phyloP scores from a whole-genome alignment of 192 early-diverging fungal species.

The Dispira simplex region DNA sequence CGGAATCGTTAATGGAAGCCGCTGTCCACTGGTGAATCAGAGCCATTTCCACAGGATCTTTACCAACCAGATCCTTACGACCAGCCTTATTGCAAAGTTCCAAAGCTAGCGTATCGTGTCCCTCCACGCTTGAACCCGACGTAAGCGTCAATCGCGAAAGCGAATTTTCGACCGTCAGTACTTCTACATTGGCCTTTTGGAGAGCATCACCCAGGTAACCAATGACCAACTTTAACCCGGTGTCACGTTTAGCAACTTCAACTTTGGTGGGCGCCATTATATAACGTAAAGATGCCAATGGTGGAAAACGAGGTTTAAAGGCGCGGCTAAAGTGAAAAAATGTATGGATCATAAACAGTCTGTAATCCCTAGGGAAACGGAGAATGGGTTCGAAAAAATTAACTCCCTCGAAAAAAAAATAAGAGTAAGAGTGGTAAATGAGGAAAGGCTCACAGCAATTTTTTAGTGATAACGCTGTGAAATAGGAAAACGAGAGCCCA shows the following conservation, averaged over 20 bases:
- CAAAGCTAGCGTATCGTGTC: conserved; percentile 1
- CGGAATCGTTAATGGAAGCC: neutral
- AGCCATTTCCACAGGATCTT: neutral
- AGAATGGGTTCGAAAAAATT: no score
- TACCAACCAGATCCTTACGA: neutral
- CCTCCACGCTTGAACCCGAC: neutral
- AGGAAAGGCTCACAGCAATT: no score
- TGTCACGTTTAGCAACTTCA: neutral
- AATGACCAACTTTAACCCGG: conserved; percentile 1
- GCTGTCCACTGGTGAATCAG: conserved; percentile 8
- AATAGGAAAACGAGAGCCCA: no score
- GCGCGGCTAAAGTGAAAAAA: no score
- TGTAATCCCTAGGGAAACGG: no score
- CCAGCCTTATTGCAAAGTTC: neutral
- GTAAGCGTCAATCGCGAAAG: neutral
- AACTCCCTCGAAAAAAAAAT: no score
- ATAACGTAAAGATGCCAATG: no score
- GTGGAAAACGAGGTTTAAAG: no score
- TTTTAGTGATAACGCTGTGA: no score
- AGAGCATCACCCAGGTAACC: conserved; percentile 1
- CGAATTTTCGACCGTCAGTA: neutral
- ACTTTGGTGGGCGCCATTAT: neutral
- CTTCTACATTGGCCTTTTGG: neutral
- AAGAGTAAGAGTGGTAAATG: no score
- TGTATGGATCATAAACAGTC: no score